phyloP scores from a whole-genome alignment of 2,329 filamentous ascomycete genomes.

The Chrysoporthe cubensis region DNA sequence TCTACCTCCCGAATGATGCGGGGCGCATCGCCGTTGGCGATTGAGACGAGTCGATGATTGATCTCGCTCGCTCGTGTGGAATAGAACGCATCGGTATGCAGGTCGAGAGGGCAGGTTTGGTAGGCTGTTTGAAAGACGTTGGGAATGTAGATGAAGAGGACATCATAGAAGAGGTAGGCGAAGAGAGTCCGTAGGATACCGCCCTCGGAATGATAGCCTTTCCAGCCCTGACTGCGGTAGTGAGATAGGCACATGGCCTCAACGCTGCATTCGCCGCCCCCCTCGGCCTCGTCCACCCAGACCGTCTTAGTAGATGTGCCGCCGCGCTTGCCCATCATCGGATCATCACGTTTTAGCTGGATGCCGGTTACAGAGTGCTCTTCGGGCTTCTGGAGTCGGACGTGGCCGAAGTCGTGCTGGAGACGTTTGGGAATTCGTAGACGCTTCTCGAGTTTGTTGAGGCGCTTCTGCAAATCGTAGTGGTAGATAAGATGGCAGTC shows the following conservation, averaged over 20 bases:
- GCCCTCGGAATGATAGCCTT: constrained; percentile 92
- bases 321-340: constrained; percentile 42
- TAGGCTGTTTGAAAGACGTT: constrained; percentile 97
- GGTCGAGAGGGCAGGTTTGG: constrained; percentile 89
- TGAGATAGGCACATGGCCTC: constrained; percentile 92
- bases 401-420: constrained; percentile 92
- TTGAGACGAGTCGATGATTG: constrained; percentile 81
- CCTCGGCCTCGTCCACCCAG: constrained; percentile 81
- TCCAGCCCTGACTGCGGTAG: constrained; percentile 85
- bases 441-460: constrained; percentile 86
- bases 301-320: constrained; percentile 71
- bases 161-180: constrained; percentile 88
- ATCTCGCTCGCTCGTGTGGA: constrained; percentile 85
- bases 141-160: constrained; percentile 89
- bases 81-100: constrained; percentile 93
- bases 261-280: constrained; percentile 77
- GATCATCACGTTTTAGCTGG: constrained; percentile 68
- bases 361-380: constrained; percentile 78
- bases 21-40: constrained; percentile 79
- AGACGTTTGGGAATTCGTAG: constrained; percentile 81
- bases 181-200: constrained; percentile 91
- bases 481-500: constrained; percentile 92
- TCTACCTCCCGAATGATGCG: constrained; percentile 71
- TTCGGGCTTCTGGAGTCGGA: constrained; percentile 73
- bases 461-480: constrained; percentile 90